phyloP scores from a whole-genome alignment of 2,329 filamentous ascomycete species.

The Fusarium tjaetaba region DNA sequence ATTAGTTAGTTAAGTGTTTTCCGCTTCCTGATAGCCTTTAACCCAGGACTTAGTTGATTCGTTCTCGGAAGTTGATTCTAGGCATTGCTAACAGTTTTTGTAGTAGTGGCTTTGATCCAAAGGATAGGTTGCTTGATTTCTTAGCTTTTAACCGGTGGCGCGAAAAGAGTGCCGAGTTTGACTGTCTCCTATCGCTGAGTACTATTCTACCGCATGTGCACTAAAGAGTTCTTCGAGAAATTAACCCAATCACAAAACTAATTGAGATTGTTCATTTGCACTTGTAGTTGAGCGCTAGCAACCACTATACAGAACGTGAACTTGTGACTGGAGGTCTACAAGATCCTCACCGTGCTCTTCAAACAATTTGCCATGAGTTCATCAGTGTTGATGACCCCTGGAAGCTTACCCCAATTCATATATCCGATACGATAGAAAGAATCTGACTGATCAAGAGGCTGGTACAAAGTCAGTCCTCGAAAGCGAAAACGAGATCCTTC shows the following conservation, averaged over 20 bases:
- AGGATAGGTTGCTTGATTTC: no score
- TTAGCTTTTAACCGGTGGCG: no score
- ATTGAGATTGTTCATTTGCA: background rate
- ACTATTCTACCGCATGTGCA: fast-evolving
- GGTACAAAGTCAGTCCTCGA: background rate
- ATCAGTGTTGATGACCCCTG: background rate
- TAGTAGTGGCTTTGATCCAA: no score
- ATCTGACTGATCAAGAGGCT: background rate
- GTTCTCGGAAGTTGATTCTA: no score
- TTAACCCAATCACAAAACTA: fast-evolving
- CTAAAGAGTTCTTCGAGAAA: fast-evolving
- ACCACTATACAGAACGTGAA: fast-evolving
- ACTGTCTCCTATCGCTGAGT: no score
- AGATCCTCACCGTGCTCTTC: background rate
- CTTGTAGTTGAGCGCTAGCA: background rate
- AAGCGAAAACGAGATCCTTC: background rate
- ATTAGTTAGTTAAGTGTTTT: no score
- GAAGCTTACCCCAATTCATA: background rate
- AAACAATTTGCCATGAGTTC: background rate
- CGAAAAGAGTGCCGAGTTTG: background rate
- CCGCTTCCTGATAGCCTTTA: no score
- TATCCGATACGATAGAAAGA: background rate
- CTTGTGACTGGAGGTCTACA: background rate
- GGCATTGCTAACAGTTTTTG: no score
- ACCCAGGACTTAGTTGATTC: no score